A percentile compares a stretch with the other conserved stretches of the same genome.
These are phyloP conservation scores for Auricularia sp. DNA, from an alignment of 768 basidiomycete species.

Conservation along the genomic window DNA sequence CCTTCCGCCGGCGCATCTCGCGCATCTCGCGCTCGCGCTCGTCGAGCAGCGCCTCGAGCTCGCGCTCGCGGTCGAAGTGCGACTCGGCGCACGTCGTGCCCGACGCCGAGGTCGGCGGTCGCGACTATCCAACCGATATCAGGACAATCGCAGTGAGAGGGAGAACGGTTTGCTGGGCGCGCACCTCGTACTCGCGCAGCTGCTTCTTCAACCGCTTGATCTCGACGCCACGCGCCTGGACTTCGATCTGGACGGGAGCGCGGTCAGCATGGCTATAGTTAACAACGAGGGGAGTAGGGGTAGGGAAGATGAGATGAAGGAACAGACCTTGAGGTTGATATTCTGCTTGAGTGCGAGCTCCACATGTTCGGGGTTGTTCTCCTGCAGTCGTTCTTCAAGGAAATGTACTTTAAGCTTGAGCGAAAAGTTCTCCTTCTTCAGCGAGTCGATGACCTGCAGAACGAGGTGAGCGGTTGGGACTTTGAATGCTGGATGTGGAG, in stretches of 20 bases:
- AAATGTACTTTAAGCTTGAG: conserved; percentile 95
- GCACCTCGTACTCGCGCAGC: conserved; percentile 63
- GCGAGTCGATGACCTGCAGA: conserved; percentile 78
- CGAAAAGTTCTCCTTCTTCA: conserved; percentile 96
- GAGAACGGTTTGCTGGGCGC: not conserved
- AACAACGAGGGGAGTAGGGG: conserved; percentile 77
- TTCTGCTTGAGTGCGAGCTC: conserved; percentile 88
- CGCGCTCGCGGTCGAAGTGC: conserved; percentile 47
- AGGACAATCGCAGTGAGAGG: not conserved
- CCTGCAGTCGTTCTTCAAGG: conserved; percentile 82
- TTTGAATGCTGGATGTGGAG: no score
- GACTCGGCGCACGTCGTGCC: conserved; percentile 2
- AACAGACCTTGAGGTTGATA: conserved; percentile 59
- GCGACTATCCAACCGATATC: no score
- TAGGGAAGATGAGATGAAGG: no score
- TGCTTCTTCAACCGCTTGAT: conserved; percentile 88
- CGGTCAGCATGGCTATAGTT: conserved; percentile 85
- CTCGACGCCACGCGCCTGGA: conserved; percentile 80
- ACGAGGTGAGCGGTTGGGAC: not conserved
- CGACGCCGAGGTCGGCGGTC: no score
- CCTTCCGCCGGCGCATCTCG: conserved; percentile 46
- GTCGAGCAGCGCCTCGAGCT: conserved; percentile 62
- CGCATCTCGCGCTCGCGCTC: conserved; percentile 61
- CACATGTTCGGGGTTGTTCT: conserved; percentile 85
- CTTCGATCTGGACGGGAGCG: no score